These are phyloP conservation scores for Hanseniaspora vineae DNA, from an alignment of 805 yeast genomes.

Conservation along the genomic window DNA sequence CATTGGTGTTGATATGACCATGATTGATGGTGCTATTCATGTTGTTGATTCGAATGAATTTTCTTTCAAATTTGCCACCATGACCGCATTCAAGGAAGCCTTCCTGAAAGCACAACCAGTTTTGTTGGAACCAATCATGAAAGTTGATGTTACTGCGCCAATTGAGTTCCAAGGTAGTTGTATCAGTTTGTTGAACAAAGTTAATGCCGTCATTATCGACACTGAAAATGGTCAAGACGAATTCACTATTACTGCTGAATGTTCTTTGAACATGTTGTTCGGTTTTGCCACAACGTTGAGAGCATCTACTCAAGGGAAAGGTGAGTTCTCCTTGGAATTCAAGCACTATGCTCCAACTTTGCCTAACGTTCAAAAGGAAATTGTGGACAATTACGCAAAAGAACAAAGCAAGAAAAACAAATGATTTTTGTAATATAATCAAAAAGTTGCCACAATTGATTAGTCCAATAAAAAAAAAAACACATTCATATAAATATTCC, in stretches of 20 bases:
- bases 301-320: slow-evolving; percentile 97
- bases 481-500: background rate
- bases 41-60: slow-evolving; percentile 94
- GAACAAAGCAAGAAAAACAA: slow-evolving; percentile 29
- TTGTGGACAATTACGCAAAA: slow-evolving; percentile 73
- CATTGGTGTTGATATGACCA: slow-evolving; percentile 81
- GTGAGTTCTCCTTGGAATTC: slow-evolving; percentile 93
- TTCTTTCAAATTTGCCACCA: slow-evolving; percentile 88
- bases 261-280: slow-evolving; percentile 92
- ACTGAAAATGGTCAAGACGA: slow-evolving; percentile 93
- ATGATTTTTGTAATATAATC: background rate
- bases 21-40: slow-evolving; percentile 95
- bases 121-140: slow-evolving; percentile 93
- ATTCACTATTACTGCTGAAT: slow-evolving; percentile 84
- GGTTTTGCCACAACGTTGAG: slow-evolving; percentile 92
- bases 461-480: no score
- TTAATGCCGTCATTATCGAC: slow-evolving; percentile 84
- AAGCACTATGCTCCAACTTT: slow-evolving; percentile 84
- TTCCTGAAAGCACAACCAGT: slow-evolving; percentile 76
- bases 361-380: slow-evolving; percentile 78
- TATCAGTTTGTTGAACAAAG: slow-evolving; percentile 82
- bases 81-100: slow-evolving; percentile 84
- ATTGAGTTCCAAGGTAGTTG: slow-evolving; percentile 90
- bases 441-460: background rate
- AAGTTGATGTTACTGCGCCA: slow-evolving; percentile 86